Evolutionary conservation across 1,284 basidiomycete genomes (phyloP).

Genomic region (Fomitiporia mediterranea): DNA sequence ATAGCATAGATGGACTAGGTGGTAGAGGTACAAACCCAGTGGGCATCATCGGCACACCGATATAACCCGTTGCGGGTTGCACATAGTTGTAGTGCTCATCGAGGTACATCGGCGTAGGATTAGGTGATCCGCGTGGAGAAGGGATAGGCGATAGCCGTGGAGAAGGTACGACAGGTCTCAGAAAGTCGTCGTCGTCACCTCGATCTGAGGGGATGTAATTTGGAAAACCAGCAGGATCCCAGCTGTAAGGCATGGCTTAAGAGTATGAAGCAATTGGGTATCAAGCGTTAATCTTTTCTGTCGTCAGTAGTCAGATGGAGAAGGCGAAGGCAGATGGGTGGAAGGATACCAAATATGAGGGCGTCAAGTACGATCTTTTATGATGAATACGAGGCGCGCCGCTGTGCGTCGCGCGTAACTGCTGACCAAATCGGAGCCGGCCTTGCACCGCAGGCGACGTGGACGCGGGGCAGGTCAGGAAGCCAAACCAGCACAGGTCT

Average conservation of each 20-base stretch:
- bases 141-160: conserved; percentile 6
- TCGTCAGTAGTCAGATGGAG: background rate
- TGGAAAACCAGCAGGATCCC: conserved; percentile 6
- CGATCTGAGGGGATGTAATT: conserved; percentile 1
- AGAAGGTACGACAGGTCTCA: conserved; percentile 14
- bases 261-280: background rate
- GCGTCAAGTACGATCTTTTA: conserved; percentile 3
- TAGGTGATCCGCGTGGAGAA: conserved; percentile 14
- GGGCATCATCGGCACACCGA: conserved; percentile 19
- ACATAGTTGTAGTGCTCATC: conserved; percentile 19
- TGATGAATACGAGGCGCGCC: background rate
- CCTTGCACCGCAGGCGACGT: too few relatives aligned
- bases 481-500: background rate
- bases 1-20: conserved; percentile 17
- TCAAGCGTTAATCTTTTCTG: background rate
- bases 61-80: conserved; percentile 10
- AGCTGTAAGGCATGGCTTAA: conserved; percentile 13
- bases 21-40: conserved; percentile 18
- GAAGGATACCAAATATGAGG: too few relatives aligned
- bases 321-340: background rate
- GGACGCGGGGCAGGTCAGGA: too few relatives aligned
- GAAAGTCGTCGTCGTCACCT: conserved; percentile 12
- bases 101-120: conserved; percentile 16
- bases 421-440: too few relatives aligned
- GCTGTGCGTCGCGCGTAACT: too few relatives aligned